A percentile compares a stretch with the other conserved stretches of the same genome.
These are phyloP conservation scores for Iodosphaeria phyllophila DNA, from an alignment of 2,329 filamentous ascomycete genomes.

Conservation along the genomic window DNA sequence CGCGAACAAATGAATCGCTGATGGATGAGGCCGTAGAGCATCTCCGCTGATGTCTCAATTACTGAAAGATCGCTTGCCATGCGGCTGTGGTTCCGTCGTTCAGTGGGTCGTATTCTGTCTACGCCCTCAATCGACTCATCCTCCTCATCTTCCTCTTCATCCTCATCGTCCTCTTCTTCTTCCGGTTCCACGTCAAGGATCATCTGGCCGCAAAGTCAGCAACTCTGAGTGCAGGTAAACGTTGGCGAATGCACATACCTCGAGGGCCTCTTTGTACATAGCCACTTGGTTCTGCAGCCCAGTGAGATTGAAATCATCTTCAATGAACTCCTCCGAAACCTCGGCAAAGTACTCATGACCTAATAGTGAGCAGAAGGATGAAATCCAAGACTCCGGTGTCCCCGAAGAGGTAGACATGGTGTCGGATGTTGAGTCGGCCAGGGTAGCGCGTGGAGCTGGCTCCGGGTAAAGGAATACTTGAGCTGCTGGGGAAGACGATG, in stretches of 20 bases:
- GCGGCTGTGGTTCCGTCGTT: conserved; percentile 62
- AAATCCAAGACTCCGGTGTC: conserved; percentile 82
- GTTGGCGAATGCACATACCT: conserved; percentile 26
- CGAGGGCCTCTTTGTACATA: conserved; percentile 97
- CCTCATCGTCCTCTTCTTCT: conserved; percentile 67
- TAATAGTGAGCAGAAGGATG: conserved; percentile 84
- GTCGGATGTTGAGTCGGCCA: conserved; percentile 3
- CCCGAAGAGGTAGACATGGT: conserved; percentile 42
- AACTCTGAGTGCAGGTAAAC: not conserved
- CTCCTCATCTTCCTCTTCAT: conserved; percentile 55
- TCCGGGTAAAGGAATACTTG: conserved; percentile 1
- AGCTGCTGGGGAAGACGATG: conserved; percentile 2
- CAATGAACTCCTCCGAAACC: conserved; percentile 96
- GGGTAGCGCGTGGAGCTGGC: not conserved
- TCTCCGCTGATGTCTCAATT: conserved; percentile 93
- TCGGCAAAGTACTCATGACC: conserved; percentile 99
- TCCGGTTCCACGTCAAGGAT: conserved; percentile 96
- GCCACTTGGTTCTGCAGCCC: conserved; percentile 87
- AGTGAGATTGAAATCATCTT: conserved; percentile 98
- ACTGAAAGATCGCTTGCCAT: conserved; percentile 87
- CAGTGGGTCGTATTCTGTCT: conserved; percentile 29
- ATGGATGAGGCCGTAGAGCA: conserved; percentile 95
- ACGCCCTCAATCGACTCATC: conserved; percentile 50
- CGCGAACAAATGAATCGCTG: conserved; percentile 96
- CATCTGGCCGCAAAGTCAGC: conserved; percentile 38